Percentiles rank a stretch among this genome's conserved stretches.
Evolutionary conservation across 2,329 filamentous ascomycete species (phyloP).

Genomic region (Talaromyces sp.): DNA sequence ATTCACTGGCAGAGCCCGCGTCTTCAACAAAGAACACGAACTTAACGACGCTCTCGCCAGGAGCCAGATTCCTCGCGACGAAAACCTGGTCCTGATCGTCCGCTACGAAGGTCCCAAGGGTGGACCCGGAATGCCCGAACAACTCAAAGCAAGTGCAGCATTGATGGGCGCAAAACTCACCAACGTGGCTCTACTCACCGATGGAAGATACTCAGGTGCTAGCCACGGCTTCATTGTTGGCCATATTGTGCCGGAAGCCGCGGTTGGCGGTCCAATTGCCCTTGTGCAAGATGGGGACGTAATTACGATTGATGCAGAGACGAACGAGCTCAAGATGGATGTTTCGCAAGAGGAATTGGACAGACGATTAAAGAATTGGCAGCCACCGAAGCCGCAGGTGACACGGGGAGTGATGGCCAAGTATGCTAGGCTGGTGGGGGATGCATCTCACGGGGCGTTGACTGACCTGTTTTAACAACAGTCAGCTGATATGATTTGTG

Average conservation of each 20-base stretch:
- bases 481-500: background rate
- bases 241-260: conserved; percentile 87
- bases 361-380: conserved; percentile 64
- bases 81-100: conserved; percentile 85
- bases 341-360: conserved; percentile 69
- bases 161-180: conserved; percentile 88
- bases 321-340: conserved; percentile 68
- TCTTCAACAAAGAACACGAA: conserved; percentile 81
- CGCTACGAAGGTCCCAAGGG: conserved; percentile 92
- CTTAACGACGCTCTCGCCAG: conserved; percentile 71
- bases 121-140: conserved; percentile 94
- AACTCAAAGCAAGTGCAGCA: conserved; percentile 80
- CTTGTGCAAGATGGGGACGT: conserved; percentile 75
- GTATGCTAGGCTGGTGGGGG: conserved; percentile 81
- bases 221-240: conserved; percentile 92
- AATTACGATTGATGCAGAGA: conserved; percentile 81
- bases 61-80: conserved; percentile 67
- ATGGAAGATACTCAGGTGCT: conserved; percentile 84
- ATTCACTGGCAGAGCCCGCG: conserved; percentile 76
- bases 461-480: conserved; percentile 58
- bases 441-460: conserved; percentile 87
- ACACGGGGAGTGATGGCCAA: conserved; percentile 84
- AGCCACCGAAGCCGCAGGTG: conserved; percentile 65
- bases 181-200: conserved; percentile 87
- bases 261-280: conserved; percentile 82